Conservation (phyloP, 2,329 filamentous ascomycete species). For the Penicillium olsonii region DNA sequence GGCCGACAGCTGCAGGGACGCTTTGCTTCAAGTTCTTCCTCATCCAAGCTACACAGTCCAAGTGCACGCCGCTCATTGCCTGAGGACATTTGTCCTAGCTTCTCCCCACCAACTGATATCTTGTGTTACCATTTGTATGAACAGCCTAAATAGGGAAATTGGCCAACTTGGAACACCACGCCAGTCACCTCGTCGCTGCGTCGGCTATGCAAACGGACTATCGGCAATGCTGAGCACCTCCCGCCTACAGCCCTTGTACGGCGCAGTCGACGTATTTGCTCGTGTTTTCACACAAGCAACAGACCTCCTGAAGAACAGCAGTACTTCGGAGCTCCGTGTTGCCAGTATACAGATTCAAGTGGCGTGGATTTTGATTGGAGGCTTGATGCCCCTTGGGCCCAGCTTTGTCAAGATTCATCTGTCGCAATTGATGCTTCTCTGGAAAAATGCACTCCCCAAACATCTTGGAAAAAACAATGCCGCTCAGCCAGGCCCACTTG, state of each 20-base stretch:
- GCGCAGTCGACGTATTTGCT: slow-evolving; percentile 93
- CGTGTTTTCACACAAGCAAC: slow-evolving; percentile 89
- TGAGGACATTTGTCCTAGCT: slow-evolving; percentile 83
- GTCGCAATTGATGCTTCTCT: slow-evolving; percentile 86
- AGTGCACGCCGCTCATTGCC: slow-evolving; percentile 80
- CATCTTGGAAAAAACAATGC: slow-evolving; percentile 92
- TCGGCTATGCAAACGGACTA: slow-evolving; percentile 88
- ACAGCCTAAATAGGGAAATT: slow-evolving; percentile 85
- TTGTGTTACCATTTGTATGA: slow-evolving; percentile 94
- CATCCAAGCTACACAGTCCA: slow-evolving; percentile 97
- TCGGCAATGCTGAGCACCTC: slow-evolving; percentile 90
- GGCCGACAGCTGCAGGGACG: slow-evolving; percentile 82
- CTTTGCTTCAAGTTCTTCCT: slow-evolving; percentile 83
- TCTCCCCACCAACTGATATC: slow-evolving; percentile 90
- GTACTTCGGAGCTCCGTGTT: slow-evolving; percentile 83
- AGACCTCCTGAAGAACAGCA: slow-evolving; percentile 85
- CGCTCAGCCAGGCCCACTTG: slow-evolving; percentile 76
- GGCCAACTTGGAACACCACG: slow-evolving; percentile 72
- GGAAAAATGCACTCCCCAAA: slow-evolving; percentile 96
- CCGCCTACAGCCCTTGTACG: slow-evolving; percentile 82
- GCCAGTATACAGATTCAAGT: slow-evolving; percentile 96
- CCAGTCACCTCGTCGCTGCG: slow-evolving; percentile 77
- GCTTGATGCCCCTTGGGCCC: slow-evolving; percentile 91
- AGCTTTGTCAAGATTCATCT: slow-evolving; percentile 99
- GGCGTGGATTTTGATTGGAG: slow-evolving; percentile 95